Evolutionary conservation across 257 asterid species (phyloP), one percentile per base, ranked within the genome.

Genomic region (Solanum neorickii): DNA sequence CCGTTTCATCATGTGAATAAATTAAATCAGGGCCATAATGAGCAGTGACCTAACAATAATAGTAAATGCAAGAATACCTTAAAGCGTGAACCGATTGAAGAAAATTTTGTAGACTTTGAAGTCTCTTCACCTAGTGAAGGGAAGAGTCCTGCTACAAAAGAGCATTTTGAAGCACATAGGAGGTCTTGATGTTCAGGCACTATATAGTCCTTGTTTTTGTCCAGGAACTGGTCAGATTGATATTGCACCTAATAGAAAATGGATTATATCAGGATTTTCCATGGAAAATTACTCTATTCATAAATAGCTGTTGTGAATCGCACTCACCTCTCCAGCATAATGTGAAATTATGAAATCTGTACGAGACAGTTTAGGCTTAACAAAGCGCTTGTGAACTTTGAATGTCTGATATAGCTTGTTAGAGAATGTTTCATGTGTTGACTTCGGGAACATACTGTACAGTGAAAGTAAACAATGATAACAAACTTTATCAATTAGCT

Each of bases 401-500:
- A 95, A 97, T 33, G 97, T 97, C 95, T 94, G 98, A 89, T 94
- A 97, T 88, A 97, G 96, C 92, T 97, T 97, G 91, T 95, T 97
- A 47, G 98, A 92, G 90, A 97, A 96, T 86, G 99, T 97, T 93
- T 97, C 99, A 33, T 93, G 98, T 46, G 98, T 97, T 86, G 99
- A 97, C 92, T 97, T 97, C 62, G 99, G 99, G 89, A 97, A 97
- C 99, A 97, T 97, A 88, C 99, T 95, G 98, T 90, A 93, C 86
- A 82, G 76, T 88, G 80, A 52, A 89, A 84, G 82, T 56, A 87
- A 52, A 87, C 76, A 80, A 88, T 88, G 88, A 78, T 52, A 90
- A 72, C 82, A 87, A 33, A 84, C 7, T 49, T 75, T 78, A 60
- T 78, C 83, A 66, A 86, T 29, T 82, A 35, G 56, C 85, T 70